phyloP scores from a whole-genome alignment of 805 yeast species.

The Brettanomyces custersianus region DNA sequence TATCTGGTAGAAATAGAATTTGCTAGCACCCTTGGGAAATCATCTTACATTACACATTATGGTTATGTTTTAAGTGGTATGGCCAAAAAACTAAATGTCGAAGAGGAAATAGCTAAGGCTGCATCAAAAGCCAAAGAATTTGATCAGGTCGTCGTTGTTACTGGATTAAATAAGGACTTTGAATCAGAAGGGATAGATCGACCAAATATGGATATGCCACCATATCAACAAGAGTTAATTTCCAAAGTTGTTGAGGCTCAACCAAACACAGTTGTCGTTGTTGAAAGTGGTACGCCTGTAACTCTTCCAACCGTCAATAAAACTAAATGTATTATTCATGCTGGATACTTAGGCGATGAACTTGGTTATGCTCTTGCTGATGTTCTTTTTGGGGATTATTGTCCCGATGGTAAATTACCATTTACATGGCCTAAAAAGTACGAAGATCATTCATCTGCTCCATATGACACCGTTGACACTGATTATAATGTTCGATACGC shows the following conservation, averaged over 20 bases:
- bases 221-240: slow-evolving; percentile 35
- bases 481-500: slow-evolving; percentile 52
- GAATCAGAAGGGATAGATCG: slow-evolving; percentile 57
- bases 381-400: slow-evolving; percentile 48
- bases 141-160: slow-evolving; percentile 43
- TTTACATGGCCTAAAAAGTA: slow-evolving; percentile 43
- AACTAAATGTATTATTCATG: slow-evolving; percentile 38
- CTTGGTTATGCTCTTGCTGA: slow-evolving; percentile 53
- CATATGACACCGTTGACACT: slow-evolving; percentile 40
- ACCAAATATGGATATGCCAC: slow-evolving; percentile 41
- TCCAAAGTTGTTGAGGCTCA: slow-evolving; percentile 36
- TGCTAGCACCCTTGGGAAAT: too few species aligned
- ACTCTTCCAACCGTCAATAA: slow-evolving; percentile 43
- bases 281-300: slow-evolving; percentile 56
- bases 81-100: slow-evolving; percentile 13
- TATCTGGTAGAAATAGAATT: too few species aligned
- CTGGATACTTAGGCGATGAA: slow-evolving; percentile 53
- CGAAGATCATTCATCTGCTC: slow-evolving; percentile 51
- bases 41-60: too few species aligned
- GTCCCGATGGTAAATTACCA: slow-evolving; percentile 53
- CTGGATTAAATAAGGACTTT: slow-evolving; percentile 47
- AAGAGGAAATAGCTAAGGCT: slow-evolving; percentile 31
- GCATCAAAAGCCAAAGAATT: slow-evolving; percentile 37
- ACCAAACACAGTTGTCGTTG: slow-evolving; percentile 42
- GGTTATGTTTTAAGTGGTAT: slow-evolving; percentile 33